Conservation (phyloP, 2,329 filamentous ascomycete species). For the Diplodia sapinea region DNA sequence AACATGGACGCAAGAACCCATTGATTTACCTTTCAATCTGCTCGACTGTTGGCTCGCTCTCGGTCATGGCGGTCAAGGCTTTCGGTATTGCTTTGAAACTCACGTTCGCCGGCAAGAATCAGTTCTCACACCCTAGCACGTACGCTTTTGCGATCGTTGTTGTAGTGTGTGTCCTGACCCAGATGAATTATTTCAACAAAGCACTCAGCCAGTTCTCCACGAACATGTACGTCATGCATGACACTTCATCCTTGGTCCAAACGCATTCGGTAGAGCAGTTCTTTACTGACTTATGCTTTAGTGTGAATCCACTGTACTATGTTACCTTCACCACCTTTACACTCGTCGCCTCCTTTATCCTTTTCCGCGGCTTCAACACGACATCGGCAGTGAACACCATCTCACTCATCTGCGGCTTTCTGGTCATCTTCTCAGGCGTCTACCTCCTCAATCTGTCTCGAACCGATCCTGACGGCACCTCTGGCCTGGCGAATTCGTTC, state of each 20-base stretch:
- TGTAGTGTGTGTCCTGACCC: slow-evolving; percentile 89
- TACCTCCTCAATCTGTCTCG: slow-evolving; percentile 97
- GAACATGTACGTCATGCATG: slow-evolving; percentile 78
- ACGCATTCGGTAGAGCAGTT: neutral
- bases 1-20: slow-evolving; percentile 92
- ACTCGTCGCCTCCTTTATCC: slow-evolving; percentile 90
- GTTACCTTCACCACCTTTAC: slow-evolving; percentile 97
- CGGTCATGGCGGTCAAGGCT: slow-evolving; percentile 98
- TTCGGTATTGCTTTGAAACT: slow-evolving; percentile 98
- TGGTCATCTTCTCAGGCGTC: slow-evolving; percentile 93
- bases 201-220: slow-evolving; percentile 95
- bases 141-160: slow-evolving; percentile 98
- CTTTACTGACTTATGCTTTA: slow-evolving; percentile 47
- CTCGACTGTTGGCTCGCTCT: slow-evolving; percentile 94
- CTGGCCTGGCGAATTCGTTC: slow-evolving; percentile 58
- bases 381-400: slow-evolving; percentile 89
- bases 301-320: slow-evolving; percentile 95
- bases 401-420: slow-evolving; percentile 88
- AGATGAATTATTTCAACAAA: slow-evolving; percentile 99
- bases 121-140: slow-evolving; percentile 92
- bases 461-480: slow-evolving; percentile 81
- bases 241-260: neutral
- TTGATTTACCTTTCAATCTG: slow-evolving; percentile 97
- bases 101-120: slow-evolving; percentile 90
- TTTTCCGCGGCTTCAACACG: slow-evolving; percentile 96